Evolutionary conservation across 2,329 filamentous ascomycete genomes (phyloP), one percentile per base, ranked within the genome.

Genomic region (Phaeosphaeria sp.): DNA sequence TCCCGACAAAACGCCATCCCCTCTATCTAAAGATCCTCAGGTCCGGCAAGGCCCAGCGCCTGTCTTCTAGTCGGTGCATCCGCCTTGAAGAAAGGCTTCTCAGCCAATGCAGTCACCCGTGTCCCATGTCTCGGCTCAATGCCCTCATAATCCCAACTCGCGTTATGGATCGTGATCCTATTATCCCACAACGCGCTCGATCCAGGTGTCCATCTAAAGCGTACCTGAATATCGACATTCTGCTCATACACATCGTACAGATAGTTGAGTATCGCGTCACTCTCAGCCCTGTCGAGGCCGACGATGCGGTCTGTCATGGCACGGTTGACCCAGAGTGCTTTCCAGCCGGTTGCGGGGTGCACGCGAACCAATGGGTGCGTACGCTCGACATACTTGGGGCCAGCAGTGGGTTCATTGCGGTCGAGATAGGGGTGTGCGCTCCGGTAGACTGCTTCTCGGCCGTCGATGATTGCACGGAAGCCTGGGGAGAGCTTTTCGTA

Each of bases 281-380:
- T 90, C 75, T 92, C 89, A 0, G 82, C 86, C 58, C 85, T 85
- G 64, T 92, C 89, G 0, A 92, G 73, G 0, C 89, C 90, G 0
- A 91, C 85, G 48, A 92, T 91, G 0, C 84, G 81, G 6, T 83
- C 82, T 0, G 89, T 91, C 83, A 91, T 88, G 1, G 86, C 80
- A 2, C 89, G 83, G 71, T 92, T 92, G 0, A 92, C 89, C 81
- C 84, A 92, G 0, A 92, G 80, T 0, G 87, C 82, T 73, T 91
- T 92, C 89, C 89, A 91, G 0, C 89, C 89, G 0, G 89, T 92
- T 0, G 86, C 89, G 0, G 89, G 89, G 69, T 92, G 89, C 0
- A 89, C 86, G 2, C 89, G 83, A 1, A 92, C 89, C 10, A 92
- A 73, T 0, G 89, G 89, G 70, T 91, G 89, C 10, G 83, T 79